Evolutionary conservation across 208 protist genomes (phyloP).

Genomic region (Crithidia brevicula): DNA sequence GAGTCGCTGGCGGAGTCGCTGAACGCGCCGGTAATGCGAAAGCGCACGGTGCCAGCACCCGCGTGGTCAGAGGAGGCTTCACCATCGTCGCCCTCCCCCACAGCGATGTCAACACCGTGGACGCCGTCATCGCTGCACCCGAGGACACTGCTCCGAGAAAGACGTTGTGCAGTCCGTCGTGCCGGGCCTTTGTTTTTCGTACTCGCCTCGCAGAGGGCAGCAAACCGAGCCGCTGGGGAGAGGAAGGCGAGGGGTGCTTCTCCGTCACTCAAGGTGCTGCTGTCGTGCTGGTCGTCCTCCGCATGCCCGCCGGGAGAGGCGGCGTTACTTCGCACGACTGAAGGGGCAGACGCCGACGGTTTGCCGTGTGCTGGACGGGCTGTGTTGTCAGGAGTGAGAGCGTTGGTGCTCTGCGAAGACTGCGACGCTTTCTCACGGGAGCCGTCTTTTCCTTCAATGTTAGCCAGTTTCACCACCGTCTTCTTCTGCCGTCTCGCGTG

Average conservation of each 20-base stretch:
- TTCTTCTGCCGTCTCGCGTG: neutral
- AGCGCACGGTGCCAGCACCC: constrained; percentile 7
- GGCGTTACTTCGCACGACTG: too few species aligned
- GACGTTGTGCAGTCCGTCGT: neutral
- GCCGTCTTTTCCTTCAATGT: constrained; percentile 4
- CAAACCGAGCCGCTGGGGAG: constrained; percentile 11
- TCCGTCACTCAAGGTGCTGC: neutral
- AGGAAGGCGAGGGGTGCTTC: constrained; percentile 11
- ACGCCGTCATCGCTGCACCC: neutral
- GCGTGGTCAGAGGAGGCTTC: neutral
- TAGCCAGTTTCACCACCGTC: constrained; percentile 7
- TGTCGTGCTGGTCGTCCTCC: neutral
- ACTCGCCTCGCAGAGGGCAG: neutral
- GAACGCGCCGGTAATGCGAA: constrained; percentile 37
- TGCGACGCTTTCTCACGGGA: constrained; percentile 12
- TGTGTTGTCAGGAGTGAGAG: constrained; percentile 20
- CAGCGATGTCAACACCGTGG: neutral
- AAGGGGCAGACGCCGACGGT: neutral
- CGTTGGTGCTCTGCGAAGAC: constrained; percentile 31
- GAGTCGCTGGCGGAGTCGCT: constrained; percentile 10
- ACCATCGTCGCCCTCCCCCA: neutral
- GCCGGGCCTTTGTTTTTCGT: constrained; percentile 14
- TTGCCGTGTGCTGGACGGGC: neutral
- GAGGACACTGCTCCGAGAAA: neutral
- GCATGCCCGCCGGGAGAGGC: too few species aligned